Evolutionary conservation across 306 rosid species (phyloP).

Genomic region (Fragaria ananassa): DNA sequence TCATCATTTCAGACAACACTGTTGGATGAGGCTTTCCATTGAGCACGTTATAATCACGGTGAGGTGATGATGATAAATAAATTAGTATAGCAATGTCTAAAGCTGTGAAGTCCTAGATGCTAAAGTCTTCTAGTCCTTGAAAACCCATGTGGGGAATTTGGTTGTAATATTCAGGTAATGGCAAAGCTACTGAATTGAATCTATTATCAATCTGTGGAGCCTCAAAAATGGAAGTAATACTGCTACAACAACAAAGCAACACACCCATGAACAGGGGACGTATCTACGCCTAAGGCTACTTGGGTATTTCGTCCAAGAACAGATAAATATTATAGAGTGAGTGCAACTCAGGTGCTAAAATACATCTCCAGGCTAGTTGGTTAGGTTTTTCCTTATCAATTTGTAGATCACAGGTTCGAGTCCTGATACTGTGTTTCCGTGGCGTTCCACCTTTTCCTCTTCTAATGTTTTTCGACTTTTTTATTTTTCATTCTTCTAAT

Average conservation of each 20-base stretch:
- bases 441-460: no score
- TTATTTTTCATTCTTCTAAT: no score
- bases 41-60: constrained; percentile 24
- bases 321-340: no score
- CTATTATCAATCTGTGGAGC: constrained; percentile 21
- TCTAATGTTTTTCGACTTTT: no score
- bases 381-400: no score
- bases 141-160: constrained; percentile 29
- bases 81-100: constrained; percentile 2
- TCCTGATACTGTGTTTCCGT: no score
- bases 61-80: constrained; percentile 2
- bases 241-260: not conserved
- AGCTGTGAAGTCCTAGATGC: constrained; percentile 20
- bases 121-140: constrained; percentile 32
- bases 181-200: constrained; percentile 4
- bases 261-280: not conserved
- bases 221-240: constrained; percentile 29
- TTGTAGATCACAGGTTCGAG: no score
- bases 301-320: no score
- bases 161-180: constrained; percentile 23
- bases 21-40: constrained; percentile 33
- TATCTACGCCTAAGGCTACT: no score
- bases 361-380: no score
- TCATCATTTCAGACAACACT: not conserved
- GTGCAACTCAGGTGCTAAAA: no score